These are phyloP conservation scores for Aspergillus heteromorphus DNA, from an alignment of 495 filamentous ascomycete genomes.

Conservation along the genomic window DNA sequence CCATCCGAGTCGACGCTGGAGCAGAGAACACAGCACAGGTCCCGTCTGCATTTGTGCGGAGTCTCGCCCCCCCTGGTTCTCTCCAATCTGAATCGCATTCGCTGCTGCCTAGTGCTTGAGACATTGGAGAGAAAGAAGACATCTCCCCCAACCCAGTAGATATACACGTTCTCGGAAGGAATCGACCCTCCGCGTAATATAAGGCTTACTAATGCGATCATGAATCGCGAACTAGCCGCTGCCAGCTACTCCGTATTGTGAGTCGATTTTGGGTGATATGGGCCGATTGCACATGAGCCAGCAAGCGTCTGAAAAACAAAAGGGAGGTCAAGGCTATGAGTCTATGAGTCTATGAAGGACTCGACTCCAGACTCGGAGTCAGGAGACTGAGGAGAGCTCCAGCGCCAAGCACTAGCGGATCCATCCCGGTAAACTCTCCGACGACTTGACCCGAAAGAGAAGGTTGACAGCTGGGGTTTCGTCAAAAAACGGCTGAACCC, in stretches of 20 bases:
- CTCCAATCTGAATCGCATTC: background rate
- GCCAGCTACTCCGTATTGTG: background rate
- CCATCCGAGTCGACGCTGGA: background rate
- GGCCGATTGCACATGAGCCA: background rate
- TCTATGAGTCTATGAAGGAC: slow-evolving; percentile 2
- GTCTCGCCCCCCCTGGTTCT: background rate
- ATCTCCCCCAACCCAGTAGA: too few species aligned
- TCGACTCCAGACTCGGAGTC: background rate
- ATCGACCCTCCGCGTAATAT: background rate
- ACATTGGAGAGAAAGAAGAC: too few species aligned
- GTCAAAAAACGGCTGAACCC: slow-evolving; percentile 10
- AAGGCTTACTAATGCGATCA: background rate
- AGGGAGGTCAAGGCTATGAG: background rate
- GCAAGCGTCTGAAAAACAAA: background rate
- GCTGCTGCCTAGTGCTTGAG: background rate
- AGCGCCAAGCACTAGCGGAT: slow-evolving; percentile 20
- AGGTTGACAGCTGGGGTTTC: slow-evolving; percentile 30
- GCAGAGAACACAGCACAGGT: slow-evolving; percentile 1
- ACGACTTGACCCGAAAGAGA: slow-evolving; percentile 27
- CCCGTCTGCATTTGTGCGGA: background rate
- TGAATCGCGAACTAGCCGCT: background rate
- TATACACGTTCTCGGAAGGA: too few species aligned
- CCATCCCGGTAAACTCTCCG: slow-evolving; percentile 31
- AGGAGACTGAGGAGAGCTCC: slow-evolving; percentile 1
- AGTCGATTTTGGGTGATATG: background rate